Evolutionary conservation across 495 filamentous ascomycete genomes (phyloP).

Genomic region (Neurospora cerealis): DNA sequence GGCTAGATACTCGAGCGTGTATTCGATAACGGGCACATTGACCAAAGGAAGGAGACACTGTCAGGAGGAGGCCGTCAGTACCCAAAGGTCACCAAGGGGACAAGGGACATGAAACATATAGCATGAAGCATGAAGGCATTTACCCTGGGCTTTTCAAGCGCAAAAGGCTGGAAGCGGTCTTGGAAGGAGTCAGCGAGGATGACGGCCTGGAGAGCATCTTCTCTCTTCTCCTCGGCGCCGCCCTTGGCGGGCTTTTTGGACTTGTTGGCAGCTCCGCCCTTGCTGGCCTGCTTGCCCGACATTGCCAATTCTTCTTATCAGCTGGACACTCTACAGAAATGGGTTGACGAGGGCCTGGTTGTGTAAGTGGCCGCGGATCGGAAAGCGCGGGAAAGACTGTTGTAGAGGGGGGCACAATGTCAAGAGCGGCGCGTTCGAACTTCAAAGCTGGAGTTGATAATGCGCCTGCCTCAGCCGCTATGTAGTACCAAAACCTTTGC

Average conservation of each 20-base stretch:
- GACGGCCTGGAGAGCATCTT: slow-evolving; percentile 85
- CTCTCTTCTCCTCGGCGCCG: slow-evolving; percentile 54
- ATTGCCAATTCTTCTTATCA: slow-evolving; percentile 15
- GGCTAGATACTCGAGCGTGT: slow-evolving; percentile 92
- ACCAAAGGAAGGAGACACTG: slow-evolving; percentile 91
- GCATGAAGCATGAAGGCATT: slow-evolving; percentile 15
- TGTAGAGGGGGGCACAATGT: not conserved
- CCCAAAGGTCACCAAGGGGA: not conserved
- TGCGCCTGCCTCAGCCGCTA: not conserved
- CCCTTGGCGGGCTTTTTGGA: slow-evolving; percentile 47
- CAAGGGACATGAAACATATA: not conserved
- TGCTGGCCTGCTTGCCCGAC: slow-evolving; percentile 38
- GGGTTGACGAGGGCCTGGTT: not conserved
- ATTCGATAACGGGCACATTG: slow-evolving; percentile 92
- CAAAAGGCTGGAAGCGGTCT: slow-evolving; percentile 82
- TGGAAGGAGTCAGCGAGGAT: slow-evolving; percentile 90
- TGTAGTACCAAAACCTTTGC: not conserved
- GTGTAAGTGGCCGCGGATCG: not conserved
- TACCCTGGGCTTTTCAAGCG: slow-evolving; percentile 80
- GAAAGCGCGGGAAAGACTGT: not conserved
- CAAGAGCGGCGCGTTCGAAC: not conserved
- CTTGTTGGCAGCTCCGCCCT: slow-evolving; percentile 30
- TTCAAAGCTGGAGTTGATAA: not conserved
- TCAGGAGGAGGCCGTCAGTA: slow-evolving; percentile 1
- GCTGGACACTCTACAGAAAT: not conserved